Evolutionary conservation across 2,329 filamentous ascomycete genomes (phyloP).

Genomic region (Coniella vitis): DNA sequence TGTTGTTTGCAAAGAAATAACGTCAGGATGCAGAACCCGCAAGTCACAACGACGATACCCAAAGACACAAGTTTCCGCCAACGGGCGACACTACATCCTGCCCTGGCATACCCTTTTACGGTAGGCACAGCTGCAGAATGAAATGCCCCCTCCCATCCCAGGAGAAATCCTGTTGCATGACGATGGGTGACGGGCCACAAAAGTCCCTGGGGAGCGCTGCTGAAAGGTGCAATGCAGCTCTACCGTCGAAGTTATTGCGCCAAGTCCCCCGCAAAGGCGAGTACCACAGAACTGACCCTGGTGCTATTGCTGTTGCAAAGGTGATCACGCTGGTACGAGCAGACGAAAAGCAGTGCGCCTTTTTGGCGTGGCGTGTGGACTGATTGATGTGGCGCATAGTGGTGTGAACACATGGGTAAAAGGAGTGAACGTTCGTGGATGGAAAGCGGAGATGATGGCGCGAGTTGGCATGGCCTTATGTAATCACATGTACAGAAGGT

Average conservation of each 20-base stretch:
- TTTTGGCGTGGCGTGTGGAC: background rate
- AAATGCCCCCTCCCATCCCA: too few relatives aligned
- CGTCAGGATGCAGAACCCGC: conserved; percentile 2
- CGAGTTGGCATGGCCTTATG: too few relatives aligned
- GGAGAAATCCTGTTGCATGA: conserved; percentile 1
- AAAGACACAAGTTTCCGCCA: background rate
- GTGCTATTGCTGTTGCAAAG: background rate
- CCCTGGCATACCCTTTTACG: background rate
- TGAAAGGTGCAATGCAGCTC: conserved; percentile 1
- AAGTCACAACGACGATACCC: background rate
- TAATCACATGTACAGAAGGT: too few relatives aligned
- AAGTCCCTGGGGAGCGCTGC: background rate
- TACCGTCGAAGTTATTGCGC: conserved; percentile 2
- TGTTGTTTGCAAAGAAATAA: background rate
- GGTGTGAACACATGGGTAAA: background rate
- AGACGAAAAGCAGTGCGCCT: background rate
- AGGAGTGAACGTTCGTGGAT: background rate
- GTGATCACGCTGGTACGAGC: background rate
- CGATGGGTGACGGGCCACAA: conserved; percentile 3
- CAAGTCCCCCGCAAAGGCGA: background rate
- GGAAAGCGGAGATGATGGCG: background rate
- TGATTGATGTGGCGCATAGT: background rate
- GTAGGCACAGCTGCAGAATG: background rate
- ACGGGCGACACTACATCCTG: conserved; percentile 1
- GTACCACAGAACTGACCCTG: conserved; percentile 4